These are phyloP conservation scores for Olyra latifolia DNA, from an alignment of 176 grass and related monocot genomes.

Conservation along the genomic window DNA sequence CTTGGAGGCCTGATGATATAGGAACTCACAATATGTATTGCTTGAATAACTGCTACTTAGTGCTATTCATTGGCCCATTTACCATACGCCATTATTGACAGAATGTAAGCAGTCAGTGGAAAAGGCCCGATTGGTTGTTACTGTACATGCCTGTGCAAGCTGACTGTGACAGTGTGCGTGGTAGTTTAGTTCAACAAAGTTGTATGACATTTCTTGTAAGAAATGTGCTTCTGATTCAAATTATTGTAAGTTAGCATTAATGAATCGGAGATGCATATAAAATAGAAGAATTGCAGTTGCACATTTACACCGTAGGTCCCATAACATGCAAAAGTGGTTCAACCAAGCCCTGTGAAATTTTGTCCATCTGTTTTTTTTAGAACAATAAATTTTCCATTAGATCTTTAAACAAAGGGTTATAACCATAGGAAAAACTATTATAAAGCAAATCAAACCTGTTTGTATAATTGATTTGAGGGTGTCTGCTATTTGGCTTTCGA, in stretches of 20 bases:
- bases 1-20: neutral
- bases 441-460: too few species aligned
- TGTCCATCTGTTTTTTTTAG: too few species aligned
- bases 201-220: neutral
- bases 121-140: neutral
- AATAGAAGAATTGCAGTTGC: neutral
- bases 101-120: neutral
- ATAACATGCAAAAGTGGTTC: too few species aligned
- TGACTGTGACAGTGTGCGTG: too few species aligned
- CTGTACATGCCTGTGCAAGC: conserved; percentile 3
- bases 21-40: neutral
- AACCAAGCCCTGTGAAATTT: too few species aligned
- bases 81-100: neutral
- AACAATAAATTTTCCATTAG: too few species aligned
- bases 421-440: too few species aligned
- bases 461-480: too few species aligned
- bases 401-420: too few species aligned
- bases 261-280: neutral
- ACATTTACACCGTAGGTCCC: neutral
- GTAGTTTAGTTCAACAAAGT: neutral
- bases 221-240: neutral
- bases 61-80: neutral
- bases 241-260: conserved; percentile 4
- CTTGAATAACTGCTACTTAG: conserved; percentile 10
- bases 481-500: too few species aligned